Percentiles rank a stretch among this genome's conserved stretches.
Evolutionary conservation across 192 early-diverging fungal genomes (phyloP).

Genomic region (Entomortierella lignicola): DNA sequence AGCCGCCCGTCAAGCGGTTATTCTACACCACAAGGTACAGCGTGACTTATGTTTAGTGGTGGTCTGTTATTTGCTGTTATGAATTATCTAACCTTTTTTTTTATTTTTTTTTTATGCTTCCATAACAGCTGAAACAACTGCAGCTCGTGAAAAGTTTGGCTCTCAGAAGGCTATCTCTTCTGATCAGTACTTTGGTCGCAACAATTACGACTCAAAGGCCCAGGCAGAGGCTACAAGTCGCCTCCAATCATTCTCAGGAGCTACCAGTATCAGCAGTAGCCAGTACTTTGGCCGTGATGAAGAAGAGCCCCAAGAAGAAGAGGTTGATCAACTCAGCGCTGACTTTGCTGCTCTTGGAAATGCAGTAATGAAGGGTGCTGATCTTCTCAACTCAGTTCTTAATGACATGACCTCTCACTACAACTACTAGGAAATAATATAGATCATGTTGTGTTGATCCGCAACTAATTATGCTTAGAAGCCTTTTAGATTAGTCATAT

Average conservation of each 20-base stretch:
- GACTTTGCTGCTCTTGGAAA: constrained; percentile 54
- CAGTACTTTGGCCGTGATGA: constrained; percentile 86
- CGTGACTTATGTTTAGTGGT: neutral
- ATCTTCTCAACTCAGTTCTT: constrained; percentile 43
- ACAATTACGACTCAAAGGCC: constrained; percentile 70
- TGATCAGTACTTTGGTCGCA: constrained; percentile 92
- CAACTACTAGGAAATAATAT: constrained; percentile 33
- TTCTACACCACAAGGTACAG: constrained; percentile 29
- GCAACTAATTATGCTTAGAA: neutral
- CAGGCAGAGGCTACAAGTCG: constrained; percentile 66
- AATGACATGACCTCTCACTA: constrained; percentile 55
- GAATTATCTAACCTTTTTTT: neutral
- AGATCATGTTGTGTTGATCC: neutral
- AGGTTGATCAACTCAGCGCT: constrained; percentile 52
- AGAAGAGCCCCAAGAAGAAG: constrained; percentile 52
- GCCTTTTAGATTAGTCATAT: neutral
- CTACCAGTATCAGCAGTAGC: constrained; percentile 83
- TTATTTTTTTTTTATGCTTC: neutral
- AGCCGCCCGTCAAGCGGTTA: constrained; percentile 29
- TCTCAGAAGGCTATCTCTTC: constrained; percentile 90
- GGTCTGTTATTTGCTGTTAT: neutral
- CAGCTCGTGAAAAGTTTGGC: constrained; percentile 83
- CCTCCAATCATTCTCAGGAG: constrained; percentile 74
- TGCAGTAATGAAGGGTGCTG: constrained; percentile 56
- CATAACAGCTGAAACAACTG: constrained; percentile 53